Evolutionary conservation across 306 rosid species (phyloP).

Genomic region (Trifolium dubium): DNA sequence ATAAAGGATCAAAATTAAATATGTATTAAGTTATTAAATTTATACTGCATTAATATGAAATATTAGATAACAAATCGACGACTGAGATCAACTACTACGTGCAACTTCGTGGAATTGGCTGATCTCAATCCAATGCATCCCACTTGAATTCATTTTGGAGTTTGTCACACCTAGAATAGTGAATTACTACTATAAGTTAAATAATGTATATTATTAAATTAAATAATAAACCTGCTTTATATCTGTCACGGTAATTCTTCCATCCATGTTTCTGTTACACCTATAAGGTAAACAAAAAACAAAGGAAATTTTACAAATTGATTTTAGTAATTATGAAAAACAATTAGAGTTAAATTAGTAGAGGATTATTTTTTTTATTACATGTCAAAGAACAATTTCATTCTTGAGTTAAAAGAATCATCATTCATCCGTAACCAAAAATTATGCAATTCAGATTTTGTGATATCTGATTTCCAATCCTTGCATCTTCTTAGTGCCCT

Average conservation of each 20-base stretch:
- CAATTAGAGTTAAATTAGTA: not conserved
- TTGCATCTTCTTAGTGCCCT: constrained; percentile 66
- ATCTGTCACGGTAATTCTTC: constrained; percentile 66
- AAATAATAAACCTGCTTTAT: constrained; percentile 64
- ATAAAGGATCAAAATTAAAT: too few species aligned
- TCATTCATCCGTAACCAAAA: constrained; percentile 69
- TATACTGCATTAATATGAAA: too few species aligned
- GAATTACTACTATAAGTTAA: not conserved
- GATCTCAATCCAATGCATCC: too few species aligned
- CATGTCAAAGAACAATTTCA: constrained; percentile 77
- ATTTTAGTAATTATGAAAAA: not conserved
- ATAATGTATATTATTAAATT: not conserved
- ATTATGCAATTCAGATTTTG: constrained; percentile 60
- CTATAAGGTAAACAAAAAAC: constrained; percentile 47
- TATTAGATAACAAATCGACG: too few species aligned
- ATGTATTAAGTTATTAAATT: too few species aligned
- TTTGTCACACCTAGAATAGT: constrained; percentile 11
- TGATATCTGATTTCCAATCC: constrained; percentile 58
- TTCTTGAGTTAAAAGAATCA: constrained; percentile 59
- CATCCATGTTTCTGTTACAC: constrained; percentile 79
- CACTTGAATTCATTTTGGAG: constrained; percentile 45
- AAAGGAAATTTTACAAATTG: constrained; percentile 14
- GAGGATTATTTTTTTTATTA: constrained; percentile 33
- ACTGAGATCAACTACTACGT: too few species aligned
- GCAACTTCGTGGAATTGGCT: too few species aligned